Base-by-base conservation (phyloP, 352 stramenopile genomes). In the Phytopythium delawarense region DNA sequence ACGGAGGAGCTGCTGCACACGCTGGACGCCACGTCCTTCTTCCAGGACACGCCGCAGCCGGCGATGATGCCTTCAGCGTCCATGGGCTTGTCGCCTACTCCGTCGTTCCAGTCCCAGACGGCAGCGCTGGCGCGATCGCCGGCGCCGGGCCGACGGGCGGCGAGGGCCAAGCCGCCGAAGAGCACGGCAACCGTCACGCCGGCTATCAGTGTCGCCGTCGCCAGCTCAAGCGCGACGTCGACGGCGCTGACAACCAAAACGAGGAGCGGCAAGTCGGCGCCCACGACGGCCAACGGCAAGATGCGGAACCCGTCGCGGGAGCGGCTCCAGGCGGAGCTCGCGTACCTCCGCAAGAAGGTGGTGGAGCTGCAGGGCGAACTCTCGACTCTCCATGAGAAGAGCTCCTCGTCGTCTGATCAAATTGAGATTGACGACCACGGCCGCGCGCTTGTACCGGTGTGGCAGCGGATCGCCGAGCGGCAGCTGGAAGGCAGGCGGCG, bases 381-480 rank as follows among this genome's bases (percentile, higher is more conserved):
- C 25, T 70, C 55, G 42, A 44, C 61, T 2, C 35, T 87, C 28
- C 67, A 74, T 12, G 37, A 60, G 12, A 39, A 53, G 46, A 35
- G n/a, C 23, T 16, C 21, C 46, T 15, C 23, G 9, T n/a, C 39
- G 39, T 13, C 23, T 23, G 2, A 39, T 2, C 20, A 49, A 9
- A 4, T 50, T 3, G 54, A 37, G 37, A 62, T 58, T 20, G 60
- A 65, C 28, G 56, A 49, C 53, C 61, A 58, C 15, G 54, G 35
- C 16, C 34, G 54, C n/a, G 62, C 68, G 6, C 21, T 51, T 56
- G 64, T 61, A 46, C 62, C 59, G 51, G 70, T 87, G 52, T 88
- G 79, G 79, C 68, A 75, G 18, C 71, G 75, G 15, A 77, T 87
- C 21, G 76, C 76, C 18, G 67, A 81, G 40, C 69, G 79, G 13